Conservation (phyloP, 345 rosid genomes). For the Aquilaria malaccensis region DNA sequence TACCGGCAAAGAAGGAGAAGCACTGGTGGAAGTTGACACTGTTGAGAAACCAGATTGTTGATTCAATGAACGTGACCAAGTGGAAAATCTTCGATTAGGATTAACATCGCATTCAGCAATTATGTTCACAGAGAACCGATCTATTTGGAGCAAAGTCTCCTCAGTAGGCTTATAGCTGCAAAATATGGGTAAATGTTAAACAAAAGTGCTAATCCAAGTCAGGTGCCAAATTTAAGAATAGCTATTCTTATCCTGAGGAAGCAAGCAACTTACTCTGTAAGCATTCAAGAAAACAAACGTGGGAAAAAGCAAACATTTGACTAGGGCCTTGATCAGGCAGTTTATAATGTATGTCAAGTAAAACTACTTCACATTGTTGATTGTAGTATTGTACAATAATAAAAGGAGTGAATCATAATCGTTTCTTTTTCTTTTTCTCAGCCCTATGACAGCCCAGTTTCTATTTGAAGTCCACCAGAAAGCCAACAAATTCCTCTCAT, state of each 20-base stretch:
- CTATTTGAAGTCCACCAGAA: too few relatives aligned
- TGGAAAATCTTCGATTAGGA: constrained; percentile 42
- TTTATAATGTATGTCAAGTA: too few relatives aligned
- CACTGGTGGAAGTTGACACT: constrained; percentile 30
- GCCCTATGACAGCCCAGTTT: too few relatives aligned
- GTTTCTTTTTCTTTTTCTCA: too few relatives aligned
- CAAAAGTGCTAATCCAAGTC: not conserved
- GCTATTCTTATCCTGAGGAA: not conserved
- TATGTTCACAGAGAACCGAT: constrained; percentile 69
- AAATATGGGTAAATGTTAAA: constrained; percentile 10
- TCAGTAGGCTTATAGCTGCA: constrained; percentile 95
- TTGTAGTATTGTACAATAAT: too few relatives aligned
- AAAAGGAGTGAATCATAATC: too few relatives aligned
- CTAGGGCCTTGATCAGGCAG: too few relatives aligned
- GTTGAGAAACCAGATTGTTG: constrained; percentile 29
- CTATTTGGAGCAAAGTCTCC: constrained; percentile 84
- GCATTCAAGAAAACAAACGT: too few relatives aligned
- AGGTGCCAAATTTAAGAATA: constrained; percentile 4
- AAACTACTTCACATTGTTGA: too few relatives aligned
- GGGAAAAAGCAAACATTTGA: too few relatives aligned
- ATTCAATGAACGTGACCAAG: constrained; percentile 37
- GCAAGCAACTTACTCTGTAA: not conserved
- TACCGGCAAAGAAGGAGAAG: constrained; percentile 71
- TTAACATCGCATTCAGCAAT: constrained; percentile 71
- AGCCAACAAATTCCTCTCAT: too few relatives aligned